Evolutionary conservation across 495 filamentous ascomycete species (phyloP), one percentile per base, ranked within the genome.

Genomic region (Articulospora tetracladia): DNA sequence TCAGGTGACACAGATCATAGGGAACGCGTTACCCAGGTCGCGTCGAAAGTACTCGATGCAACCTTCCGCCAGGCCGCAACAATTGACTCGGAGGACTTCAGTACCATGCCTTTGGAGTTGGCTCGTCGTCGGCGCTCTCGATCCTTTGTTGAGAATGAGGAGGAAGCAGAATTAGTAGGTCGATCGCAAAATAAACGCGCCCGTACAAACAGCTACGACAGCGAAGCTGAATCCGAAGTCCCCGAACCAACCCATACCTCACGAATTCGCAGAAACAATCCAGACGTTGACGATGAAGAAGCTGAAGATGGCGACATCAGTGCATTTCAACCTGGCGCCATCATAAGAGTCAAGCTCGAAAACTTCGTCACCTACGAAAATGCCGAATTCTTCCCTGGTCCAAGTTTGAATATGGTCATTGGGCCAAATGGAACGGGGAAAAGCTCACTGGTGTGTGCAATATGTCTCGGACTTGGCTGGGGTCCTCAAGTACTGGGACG

Each of bases 371-470:
- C 95, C 0, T 99, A 98, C 72, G 91, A 86, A 15, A 83, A 86
- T 27, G 93, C 91, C 53, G 91, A 94, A 63, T 96, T 97, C 72
- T 83, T 83, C 52, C 91, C 90, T 3, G 94, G 94, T 0, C 93
- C 95, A 13, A 94, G 89, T 65, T 70, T 99, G 66, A 99, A 99
- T 69, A 98, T 99, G 95, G 86, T 99, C 58, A 97, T 99, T 65
- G 94, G 94, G 0, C 94, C 94, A 10, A 99, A 99, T 69, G 94
- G 94, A 47, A 97, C 94, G 0, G 94, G 94, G 47, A 99, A 99
- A 71, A 97, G 92, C 77, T 96, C 95, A 0, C 82, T 99, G 28
- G 94, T 99, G 27, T 98, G 94, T 73, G 94, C 95, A 26, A 96
- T 99, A 61, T 98, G 95, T 73, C 73, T 99, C 13, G 94, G 94